Conservation (phyloP, 2,329 filamentous ascomycete genomes). For the Ambrosiella beaveri region DNA sequence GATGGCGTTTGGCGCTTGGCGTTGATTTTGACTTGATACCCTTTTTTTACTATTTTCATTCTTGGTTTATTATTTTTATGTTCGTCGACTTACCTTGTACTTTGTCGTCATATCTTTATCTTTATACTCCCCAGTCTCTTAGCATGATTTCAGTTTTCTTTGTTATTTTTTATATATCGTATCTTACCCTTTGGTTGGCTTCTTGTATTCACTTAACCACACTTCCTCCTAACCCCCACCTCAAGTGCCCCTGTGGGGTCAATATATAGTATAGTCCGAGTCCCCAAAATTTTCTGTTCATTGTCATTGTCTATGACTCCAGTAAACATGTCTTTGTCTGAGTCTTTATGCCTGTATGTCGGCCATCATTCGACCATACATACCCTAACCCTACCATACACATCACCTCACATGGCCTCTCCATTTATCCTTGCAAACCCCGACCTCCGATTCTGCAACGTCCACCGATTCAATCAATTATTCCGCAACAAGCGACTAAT, state of each 20-base stretch:
- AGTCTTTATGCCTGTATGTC: neutral
- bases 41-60: neutral
- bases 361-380: neutral
- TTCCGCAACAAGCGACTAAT: too few relatives aligned
- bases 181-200: too few relatives aligned
- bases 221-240: too few relatives aligned
- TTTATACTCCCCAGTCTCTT: too few relatives aligned
- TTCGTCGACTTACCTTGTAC: neutral
- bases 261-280: too few relatives aligned
- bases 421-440: neutral
- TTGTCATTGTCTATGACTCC: neutral
- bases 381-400: too few relatives aligned
- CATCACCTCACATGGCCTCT: neutral
- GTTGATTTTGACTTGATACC: neutral
- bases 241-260: too few relatives aligned
- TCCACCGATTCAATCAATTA: too few relatives aligned
- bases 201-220: too few relatives aligned
- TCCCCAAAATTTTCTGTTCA: neutral
- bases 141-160: too few relatives aligned
- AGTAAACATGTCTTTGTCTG: neutral
- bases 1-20: neutral
- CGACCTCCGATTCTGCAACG: neutral
- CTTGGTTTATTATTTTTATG: constrained; percentile 1
- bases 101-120: neutral
- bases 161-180: too few relatives aligned